Evolutionary conservation across 2,329 filamentous ascomycete genomes (phyloP).

Genomic region (Septoria petroselini): DNA sequence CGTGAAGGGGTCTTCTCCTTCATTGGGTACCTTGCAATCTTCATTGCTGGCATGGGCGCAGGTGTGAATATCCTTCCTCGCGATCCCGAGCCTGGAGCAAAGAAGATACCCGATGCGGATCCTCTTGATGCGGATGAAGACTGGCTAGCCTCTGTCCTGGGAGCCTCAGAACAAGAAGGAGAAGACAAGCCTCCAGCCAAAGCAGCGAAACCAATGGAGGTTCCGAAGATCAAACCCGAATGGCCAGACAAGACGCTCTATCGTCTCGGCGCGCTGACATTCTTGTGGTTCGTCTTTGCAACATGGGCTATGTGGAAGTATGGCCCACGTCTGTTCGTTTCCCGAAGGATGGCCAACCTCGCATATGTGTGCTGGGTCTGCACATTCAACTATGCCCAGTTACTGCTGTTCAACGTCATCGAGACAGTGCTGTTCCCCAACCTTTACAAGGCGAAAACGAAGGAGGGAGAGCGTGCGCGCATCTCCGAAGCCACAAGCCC

Average conservation of each 20-base stretch:
- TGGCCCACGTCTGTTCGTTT: slow-evolving; percentile 73
- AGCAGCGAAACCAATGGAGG: slow-evolving; percentile 19
- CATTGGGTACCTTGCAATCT: slow-evolving; percentile 89
- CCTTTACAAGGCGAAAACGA: slow-evolving; percentile 58
- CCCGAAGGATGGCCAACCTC: slow-evolving; percentile 84
- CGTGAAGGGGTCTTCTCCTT: slow-evolving; percentile 96
- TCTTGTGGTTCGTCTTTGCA: slow-evolving; percentile 69
- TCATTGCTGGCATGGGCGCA: slow-evolving; percentile 80
- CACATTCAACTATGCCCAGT: slow-evolving; percentile 84
- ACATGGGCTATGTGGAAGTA: slow-evolving; percentile 65
- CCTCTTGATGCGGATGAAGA: slow-evolving; percentile 38
- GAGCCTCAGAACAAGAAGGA: slow-evolving; percentile 21
- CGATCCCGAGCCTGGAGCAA: slow-evolving; percentile 31
- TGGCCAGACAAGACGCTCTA: slow-evolving; percentile 31
- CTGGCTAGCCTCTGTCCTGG: slow-evolving; percentile 39
- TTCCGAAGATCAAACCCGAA: slow-evolving; percentile 29
- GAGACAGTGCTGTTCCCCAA: slow-evolving; percentile 76
- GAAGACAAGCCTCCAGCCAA: slow-evolving; percentile 14
- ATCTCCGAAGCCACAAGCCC: slow-evolving; percentile 70
- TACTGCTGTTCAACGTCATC: slow-evolving; percentile 72
- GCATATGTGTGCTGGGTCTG: slow-evolving; percentile 91
- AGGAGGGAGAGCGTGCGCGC: slow-evolving; percentile 59
- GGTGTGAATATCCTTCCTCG: slow-evolving; percentile 76
- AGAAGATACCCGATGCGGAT: slow-evolving; percentile 23
- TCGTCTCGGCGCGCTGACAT: slow-evolving; percentile 62